Percentiles rank a stretch among this genome's conserved stretches.
Evolutionary conservation across 371 early-diverging fungal species (phyloP).

Genomic region (Furculomyces boomerangus): DNA sequence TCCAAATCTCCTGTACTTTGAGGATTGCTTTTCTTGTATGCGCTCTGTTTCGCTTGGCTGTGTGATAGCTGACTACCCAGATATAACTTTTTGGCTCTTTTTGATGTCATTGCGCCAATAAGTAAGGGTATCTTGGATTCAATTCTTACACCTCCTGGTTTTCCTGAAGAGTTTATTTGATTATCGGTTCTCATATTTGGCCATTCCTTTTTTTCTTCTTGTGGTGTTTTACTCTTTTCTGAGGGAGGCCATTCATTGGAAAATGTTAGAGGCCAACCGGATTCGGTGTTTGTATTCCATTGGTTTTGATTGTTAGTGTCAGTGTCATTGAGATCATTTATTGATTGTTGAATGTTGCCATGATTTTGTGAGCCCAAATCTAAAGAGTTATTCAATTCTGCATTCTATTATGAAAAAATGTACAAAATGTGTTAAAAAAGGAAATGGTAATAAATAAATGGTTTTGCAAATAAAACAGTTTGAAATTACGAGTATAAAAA

Average conservation of each 20-base stretch:
- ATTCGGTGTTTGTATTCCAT: neutral
- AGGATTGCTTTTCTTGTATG: neutral
- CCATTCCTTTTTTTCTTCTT: neutral
- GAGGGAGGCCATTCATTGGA: neutral
- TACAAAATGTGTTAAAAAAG: neutral
- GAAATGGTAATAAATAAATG: no score
- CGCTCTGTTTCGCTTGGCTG: neutral
- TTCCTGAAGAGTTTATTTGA: neutral
- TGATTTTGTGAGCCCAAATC: neutral
- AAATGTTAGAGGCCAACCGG: neutral
- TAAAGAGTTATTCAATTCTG: neutral
- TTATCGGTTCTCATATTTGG: constrained; percentile 2
- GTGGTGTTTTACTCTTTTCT: neutral
- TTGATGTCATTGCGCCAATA: neutral
- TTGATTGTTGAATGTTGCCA: neutral
- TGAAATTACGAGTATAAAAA: no score
- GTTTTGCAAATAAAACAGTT: no score
- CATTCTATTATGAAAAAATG: neutral
- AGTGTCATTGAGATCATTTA: neutral
- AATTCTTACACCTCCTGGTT: neutral
- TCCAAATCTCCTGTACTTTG: neutral
- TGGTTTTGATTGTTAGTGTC: neutral
- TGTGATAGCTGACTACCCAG: neutral
- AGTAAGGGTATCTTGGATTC: neutral
- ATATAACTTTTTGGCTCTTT: neutral